These are phyloP conservation scores for Botrytis cinerea DNA, from an alignment of 2,329 filamentous ascomycete species.

Conservation along the genomic window DNA sequence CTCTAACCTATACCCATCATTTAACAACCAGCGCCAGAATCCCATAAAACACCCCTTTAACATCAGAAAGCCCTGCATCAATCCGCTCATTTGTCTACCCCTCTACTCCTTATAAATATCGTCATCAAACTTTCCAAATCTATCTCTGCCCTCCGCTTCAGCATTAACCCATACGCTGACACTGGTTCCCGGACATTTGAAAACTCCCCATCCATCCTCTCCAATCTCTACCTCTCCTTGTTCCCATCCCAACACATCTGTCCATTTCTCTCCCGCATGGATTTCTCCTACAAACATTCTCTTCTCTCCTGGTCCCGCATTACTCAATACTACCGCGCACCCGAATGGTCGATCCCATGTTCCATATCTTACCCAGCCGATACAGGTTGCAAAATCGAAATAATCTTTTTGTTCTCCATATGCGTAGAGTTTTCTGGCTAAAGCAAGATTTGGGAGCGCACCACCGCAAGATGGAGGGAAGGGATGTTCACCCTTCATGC, in stretches of 20 bases:
- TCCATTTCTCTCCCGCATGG: conserved; percentile 63
- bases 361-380: conserved; percentile 58
- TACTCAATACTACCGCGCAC: conserved; percentile 59
- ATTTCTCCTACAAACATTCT: conserved; percentile 62
- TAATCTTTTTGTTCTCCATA: conserved; percentile 67
- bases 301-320: conserved; percentile 51
- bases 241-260: conserved; percentile 59
- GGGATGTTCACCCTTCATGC: conserved; percentile 52
- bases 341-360: conserved; percentile 51
- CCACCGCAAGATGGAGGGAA: conserved; percentile 55
- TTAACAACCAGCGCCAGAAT: not conserved
- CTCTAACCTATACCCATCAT: not conserved
- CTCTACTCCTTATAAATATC: conserved; percentile 19
- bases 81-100: not conserved
- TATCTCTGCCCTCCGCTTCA: conserved; percentile 53
- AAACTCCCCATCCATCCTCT: conserved; percentile 58
- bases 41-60: not conserved
- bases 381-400: conserved; percentile 59
- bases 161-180: conserved; percentile 64
- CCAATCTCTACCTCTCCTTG: conserved; percentile 59
- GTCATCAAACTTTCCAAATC: conserved; percentile 45
- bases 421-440: conserved; percentile 65
- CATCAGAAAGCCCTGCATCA: not conserved
- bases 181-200: conserved; percentile 55
- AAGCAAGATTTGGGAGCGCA: conserved; percentile 58